These are phyloP conservation scores for Chlamydomonas reinhardtii DNA, from an alignment of 163 green algal genomes.

Conservation along the genomic window DNA sequence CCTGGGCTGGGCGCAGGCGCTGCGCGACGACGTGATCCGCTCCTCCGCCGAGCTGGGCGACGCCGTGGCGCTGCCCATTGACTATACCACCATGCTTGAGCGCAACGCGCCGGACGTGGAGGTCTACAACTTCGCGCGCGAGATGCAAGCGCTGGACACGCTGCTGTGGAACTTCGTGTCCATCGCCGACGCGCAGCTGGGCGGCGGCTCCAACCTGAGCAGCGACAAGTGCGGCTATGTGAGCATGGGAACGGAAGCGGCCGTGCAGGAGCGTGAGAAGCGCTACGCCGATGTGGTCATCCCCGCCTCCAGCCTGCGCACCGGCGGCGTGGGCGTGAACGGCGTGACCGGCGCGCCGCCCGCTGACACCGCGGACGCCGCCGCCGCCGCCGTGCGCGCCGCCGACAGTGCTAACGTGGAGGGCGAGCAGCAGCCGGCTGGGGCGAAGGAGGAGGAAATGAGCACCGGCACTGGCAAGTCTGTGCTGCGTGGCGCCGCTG, in stretches of 20 bases:
- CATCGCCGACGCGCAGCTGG: neutral
- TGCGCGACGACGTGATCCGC: constrained; percentile 37
- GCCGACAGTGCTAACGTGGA: too few relatives aligned
- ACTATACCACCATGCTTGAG: constrained; percentile 39
- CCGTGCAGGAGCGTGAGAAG: neutral
- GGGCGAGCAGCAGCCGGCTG: too few relatives aligned
- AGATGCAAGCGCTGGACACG: constrained; percentile 33
- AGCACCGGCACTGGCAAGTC: too few relatives aligned
- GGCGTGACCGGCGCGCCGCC: too few relatives aligned
- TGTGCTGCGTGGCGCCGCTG: too few relatives aligned
- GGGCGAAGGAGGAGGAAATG: too few relatives aligned
- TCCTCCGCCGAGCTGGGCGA: constrained; percentile 30
- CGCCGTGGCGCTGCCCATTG: constrained; percentile 42
- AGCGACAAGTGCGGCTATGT: constrained; percentile 31
- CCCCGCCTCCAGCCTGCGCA: neutral
- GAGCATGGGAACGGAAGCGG: neutral
- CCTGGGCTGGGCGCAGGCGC: constrained; percentile 42
- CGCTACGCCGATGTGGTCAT: neutral
- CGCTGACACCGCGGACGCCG: too few relatives aligned
- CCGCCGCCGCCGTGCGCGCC: too few relatives aligned
- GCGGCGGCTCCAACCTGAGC: neutral
- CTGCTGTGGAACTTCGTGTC: constrained; percentile 44
- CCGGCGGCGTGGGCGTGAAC: too few relatives aligned
- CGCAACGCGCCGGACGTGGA: constrained; percentile 46
- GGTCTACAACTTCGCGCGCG: constrained; percentile 43